Conservation (phyloP, 345 rosid genomes). For the Populus nigra region DNA sequence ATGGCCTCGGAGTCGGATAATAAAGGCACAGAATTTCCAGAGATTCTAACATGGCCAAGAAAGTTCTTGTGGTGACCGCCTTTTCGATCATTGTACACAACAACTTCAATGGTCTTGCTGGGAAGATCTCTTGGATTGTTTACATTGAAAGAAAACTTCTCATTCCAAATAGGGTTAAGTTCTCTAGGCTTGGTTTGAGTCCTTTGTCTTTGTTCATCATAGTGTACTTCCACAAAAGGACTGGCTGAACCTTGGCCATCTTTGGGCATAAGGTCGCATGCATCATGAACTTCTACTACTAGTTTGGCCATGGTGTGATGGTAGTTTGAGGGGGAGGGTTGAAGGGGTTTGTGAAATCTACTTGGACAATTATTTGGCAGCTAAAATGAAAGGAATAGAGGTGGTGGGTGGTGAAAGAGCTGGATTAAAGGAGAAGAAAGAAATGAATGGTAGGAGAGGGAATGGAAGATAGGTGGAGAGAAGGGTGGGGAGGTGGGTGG, state of each 20-base stretch:
- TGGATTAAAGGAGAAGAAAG: constrained; percentile 26
- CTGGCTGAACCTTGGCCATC: constrained; percentile 81
- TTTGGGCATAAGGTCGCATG: constrained; percentile 76
- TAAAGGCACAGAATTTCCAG: constrained; percentile 55
- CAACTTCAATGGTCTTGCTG: constrained; percentile 48
- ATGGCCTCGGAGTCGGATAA: constrained; percentile 51
- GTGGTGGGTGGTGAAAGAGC: constrained; percentile 18
- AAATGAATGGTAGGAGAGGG: constrained; percentile 7
- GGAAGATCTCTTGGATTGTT: constrained; percentile 40
- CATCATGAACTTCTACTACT: constrained; percentile 69
- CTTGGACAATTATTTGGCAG: not conserved
- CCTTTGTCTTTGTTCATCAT: constrained; percentile 53
- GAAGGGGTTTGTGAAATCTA: not conserved
- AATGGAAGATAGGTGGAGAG: not conserved
- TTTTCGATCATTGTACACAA: constrained; percentile 51
- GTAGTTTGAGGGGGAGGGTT: not conserved
- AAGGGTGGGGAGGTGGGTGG: constrained; percentile 12
- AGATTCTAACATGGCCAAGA: constrained; percentile 79
- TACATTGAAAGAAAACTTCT: constrained; percentile 57
- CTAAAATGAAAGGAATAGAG: constrained; percentile 8
- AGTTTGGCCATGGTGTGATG: constrained; percentile 55
- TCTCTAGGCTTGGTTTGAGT: constrained; percentile 64
- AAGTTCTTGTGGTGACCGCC: constrained; percentile 52
- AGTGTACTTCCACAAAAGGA: constrained; percentile 65
- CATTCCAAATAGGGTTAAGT: constrained; percentile 73